Evolutionary conservation across 129 eudicot species (phyloP).

Genomic region (Pulicaria dysenterica): DNA sequence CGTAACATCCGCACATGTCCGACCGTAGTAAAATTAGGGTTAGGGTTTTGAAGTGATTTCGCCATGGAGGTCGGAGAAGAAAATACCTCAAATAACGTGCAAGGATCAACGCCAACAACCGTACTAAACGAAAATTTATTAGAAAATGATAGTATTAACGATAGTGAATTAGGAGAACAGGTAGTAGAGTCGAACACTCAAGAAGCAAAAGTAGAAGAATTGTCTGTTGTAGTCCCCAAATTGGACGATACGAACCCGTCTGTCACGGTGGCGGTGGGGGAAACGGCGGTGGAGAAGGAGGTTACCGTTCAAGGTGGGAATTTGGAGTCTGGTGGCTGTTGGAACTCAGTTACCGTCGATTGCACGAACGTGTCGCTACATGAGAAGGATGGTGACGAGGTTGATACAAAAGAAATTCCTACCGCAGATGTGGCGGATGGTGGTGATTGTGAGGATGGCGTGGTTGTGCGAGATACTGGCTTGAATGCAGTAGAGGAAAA

Average conservation of each 20-base stretch:
- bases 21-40: constrained; percentile 31
- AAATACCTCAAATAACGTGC: constrained; percentile 10
- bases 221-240: constrained; percentile 21
- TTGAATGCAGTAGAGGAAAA: constrained; percentile 19
- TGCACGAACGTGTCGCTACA: constrained; percentile 2
- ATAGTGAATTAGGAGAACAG: constrained; percentile 18
- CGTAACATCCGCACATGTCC: constrained; percentile 44
- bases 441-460: constrained; percentile 22
- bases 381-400: constrained; percentile 12
- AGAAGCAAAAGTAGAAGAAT: constrained; percentile 12
- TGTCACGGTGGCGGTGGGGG: constrained; percentile 20
- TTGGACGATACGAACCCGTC: constrained; percentile 23
- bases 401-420: constrained; percentile 4
- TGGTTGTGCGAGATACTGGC: constrained; percentile 11
- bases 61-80: constrained; percentile 33
- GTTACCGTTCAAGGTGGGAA: constrained; percentile 4
- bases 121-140: constrained; percentile 15
- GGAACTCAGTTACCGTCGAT: constrained; percentile 14
- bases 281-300: constrained; percentile 15
- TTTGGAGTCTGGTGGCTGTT: not conserved
- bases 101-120: constrained; percentile 16
- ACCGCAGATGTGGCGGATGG: constrained; percentile 4
- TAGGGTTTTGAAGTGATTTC: constrained; percentile 33
- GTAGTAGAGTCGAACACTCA: constrained; percentile 14
- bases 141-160: constrained; percentile 14